Base-by-base conservation (phyloP, 2,329 filamentous ascomycete genomes). In the Alternaria tenuissima region DNA sequence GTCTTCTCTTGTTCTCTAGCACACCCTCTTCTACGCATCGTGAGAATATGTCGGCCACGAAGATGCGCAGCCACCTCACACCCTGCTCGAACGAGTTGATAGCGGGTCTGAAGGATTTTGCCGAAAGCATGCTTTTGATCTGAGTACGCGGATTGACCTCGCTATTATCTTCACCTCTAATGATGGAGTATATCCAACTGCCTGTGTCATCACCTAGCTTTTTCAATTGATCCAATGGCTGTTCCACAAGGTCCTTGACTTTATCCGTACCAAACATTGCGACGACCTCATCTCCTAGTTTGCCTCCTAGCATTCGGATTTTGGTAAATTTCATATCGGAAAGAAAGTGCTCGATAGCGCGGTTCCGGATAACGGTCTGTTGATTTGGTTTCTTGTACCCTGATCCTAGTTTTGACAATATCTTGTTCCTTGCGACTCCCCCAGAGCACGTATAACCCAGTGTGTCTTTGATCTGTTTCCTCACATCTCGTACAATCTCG, bases 71-170 rank as follows among this genome's bases (percentile, higher is more conserved):
- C 95, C 95, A 99, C 61, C 89, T 89, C 24, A 87, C 82, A 1
- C 90, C 94, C 76, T 96, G 92, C 22, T 95, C 92, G 18, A 87
- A 81, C 2, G 85, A 90, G 67, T 88, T 91, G 74, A 98, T 94
- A 57, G 86, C 88, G 0, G 95, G 95, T 26, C 92, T 86, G 73
- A 99, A 99, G 0, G 93, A 96, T 76, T 99, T 99, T 20, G 95
- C 94, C 1, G 93, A 97, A 14, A 98, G 84, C 94, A 99, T 98
- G 16, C 91, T 95, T 77, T 98, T 97, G 81, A 97, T 97, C 72
- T 95, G 92, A 1, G 93, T 97, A 52, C 94, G 86, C 28, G 93
- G 87, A 72, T 93, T 97, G 66, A 99, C 93, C 78, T 97, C 94
- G 70, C 91, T 95, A 51, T 84, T 82, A 76, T 99, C 95, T 62